Evolutionary conservation across 2,329 filamentous ascomycete species (phyloP).

Genomic region (Sarocladium brachiariae): DNA sequence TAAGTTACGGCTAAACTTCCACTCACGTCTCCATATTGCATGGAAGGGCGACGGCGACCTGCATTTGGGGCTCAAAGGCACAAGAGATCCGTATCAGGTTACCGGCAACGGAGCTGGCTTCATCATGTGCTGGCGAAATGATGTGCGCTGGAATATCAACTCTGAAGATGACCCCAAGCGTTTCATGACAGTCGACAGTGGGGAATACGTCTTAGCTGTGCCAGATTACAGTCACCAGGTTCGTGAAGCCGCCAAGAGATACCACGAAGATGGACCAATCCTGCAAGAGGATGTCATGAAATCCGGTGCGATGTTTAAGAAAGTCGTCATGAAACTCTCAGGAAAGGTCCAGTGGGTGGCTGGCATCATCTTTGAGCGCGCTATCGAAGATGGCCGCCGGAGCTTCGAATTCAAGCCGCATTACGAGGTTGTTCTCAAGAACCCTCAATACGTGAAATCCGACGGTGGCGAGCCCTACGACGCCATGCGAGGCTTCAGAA

Average conservation of each 20-base stretch:
- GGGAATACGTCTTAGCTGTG: slow-evolving; percentile 88
- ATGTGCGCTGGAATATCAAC: slow-evolving; percentile 82
- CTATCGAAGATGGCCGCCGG: slow-evolving; percentile 62
- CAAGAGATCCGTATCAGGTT: slow-evolving; percentile 87
- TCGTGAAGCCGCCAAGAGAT: slow-evolving; percentile 50
- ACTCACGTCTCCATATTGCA: slow-evolving; percentile 79
- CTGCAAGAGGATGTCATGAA: slow-evolving; percentile 58
- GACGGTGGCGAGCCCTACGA: slow-evolving; percentile 62
- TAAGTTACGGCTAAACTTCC: slow-evolving; percentile 90
- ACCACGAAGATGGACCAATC: slow-evolving; percentile 47
- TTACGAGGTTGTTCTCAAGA: slow-evolving; percentile 81
- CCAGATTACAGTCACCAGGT: slow-evolving; percentile 90
- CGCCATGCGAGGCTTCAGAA: slow-evolving; percentile 94
- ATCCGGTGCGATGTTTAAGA: slow-evolving; percentile 83
- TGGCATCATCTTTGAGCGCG: slow-evolving; percentile 86
- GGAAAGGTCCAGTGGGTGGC: slow-evolving; percentile 91
- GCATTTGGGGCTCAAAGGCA: slow-evolving; percentile 84
- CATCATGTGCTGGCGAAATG: slow-evolving; percentile 96
- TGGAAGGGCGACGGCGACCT: slow-evolving; percentile 97
- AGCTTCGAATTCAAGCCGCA: slow-evolving; percentile 89
- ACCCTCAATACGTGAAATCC: slow-evolving; percentile 65
- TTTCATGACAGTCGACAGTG: slow-evolving; percentile 93
- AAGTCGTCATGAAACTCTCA: slow-evolving; percentile 97
- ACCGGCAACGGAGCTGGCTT: slow-evolving; percentile 92
- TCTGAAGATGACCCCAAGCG: slow-evolving; percentile 80